Conservation (phyloP, 2,329 filamentous ascomycete species). For the Lachnellula occidentalis region DNA sequence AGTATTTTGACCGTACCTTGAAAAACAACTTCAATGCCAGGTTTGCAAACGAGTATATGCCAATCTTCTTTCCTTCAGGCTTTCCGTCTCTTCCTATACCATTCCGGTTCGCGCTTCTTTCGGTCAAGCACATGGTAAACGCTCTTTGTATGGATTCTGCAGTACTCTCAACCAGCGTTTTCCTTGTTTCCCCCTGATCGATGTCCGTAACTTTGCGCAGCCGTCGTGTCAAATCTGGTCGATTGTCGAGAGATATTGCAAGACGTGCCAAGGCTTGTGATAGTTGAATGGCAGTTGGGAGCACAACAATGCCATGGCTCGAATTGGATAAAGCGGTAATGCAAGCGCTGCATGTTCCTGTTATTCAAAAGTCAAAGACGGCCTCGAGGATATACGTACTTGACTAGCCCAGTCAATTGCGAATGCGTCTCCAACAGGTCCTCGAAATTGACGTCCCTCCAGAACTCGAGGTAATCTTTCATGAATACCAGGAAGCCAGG, state of each 20-base stretch:
- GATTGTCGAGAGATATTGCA: slow-evolving; percentile 76
- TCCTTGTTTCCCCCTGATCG: slow-evolving; percentile 62
- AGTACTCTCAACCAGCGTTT: slow-evolving; percentile 76
- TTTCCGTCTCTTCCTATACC: slow-evolving; percentile 48
- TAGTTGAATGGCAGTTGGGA: slow-evolving; percentile 77
- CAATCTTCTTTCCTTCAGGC: slow-evolving; percentile 78
- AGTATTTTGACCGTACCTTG: slow-evolving; percentile 46
- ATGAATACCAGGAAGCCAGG: slow-evolving; percentile 73
- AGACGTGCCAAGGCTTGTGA: slow-evolving; percentile 75
- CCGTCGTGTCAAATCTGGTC: slow-evolving; percentile 68
- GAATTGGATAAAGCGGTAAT: slow-evolving; percentile 76
- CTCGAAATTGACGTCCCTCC: slow-evolving; percentile 72
- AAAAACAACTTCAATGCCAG: slow-evolving; percentile 84
- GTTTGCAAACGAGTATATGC: slow-evolving; percentile 89
- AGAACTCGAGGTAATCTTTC: slow-evolving; percentile 73
- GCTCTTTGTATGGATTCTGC: slow-evolving; percentile 87
- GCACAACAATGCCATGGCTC: slow-evolving; percentile 72
- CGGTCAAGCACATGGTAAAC: slow-evolving; percentile 83
- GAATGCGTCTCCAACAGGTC: slow-evolving; percentile 73
- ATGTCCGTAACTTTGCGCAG: slow-evolving; percentile 46
- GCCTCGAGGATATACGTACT: slow-evolving; percentile 46
- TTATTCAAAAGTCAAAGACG: slow-evolving; percentile 4
- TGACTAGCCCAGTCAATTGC: slow-evolving; percentile 65
- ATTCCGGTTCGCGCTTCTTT: slow-evolving; percentile 61
- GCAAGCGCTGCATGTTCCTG: slow-evolving; percentile 55